Conservation (phyloP, 208 protist genomes). For the Acanthamoeba triangularis region DNA sequence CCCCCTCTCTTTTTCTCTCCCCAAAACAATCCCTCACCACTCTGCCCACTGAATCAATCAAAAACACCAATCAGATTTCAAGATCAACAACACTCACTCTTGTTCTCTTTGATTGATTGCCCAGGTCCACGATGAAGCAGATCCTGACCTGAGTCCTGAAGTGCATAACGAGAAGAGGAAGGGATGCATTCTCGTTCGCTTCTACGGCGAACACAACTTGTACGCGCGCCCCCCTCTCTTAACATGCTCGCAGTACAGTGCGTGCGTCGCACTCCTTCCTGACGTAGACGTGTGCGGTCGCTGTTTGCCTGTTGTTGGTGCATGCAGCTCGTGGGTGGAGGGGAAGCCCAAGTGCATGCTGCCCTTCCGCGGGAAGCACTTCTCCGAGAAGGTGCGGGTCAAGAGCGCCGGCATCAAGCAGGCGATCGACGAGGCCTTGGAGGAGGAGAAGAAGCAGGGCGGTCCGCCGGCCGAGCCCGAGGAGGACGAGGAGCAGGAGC, state of each 20-base stretch:
- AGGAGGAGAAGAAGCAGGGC: slow-evolving; percentile 54
- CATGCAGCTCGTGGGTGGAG: slow-evolving; percentile 59
- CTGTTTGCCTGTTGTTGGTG: not conserved
- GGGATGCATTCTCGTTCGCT: slow-evolving; percentile 38
- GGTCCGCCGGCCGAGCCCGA: not conserved
- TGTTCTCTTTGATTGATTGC: not conserved
- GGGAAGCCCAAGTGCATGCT: slow-evolving; percentile 45
- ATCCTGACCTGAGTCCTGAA: slow-evolving; percentile 2
- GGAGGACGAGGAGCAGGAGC: slow-evolving; percentile 9
- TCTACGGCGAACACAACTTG: slow-evolving; percentile 75
- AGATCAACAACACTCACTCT: not conserved
- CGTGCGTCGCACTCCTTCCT: slow-evolving; percentile 15
- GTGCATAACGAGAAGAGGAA: slow-evolving; percentile 67
- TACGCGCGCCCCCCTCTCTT: not conserved
- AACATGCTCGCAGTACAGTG: not conserved
- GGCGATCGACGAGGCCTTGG: slow-evolving; percentile 62
- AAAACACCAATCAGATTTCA: not conserved
- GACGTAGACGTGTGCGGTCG: not conserved
- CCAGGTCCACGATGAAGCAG: slow-evolving; percentile 57
- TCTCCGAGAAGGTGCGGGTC: slow-evolving; percentile 3
- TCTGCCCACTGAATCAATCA: not conserved
- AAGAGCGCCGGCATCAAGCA: slow-evolving; percentile 42
- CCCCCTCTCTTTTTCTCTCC: too few species aligned
- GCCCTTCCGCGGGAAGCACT: slow-evolving; percentile 74
- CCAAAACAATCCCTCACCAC: too few species aligned